These are phyloP conservation scores for Aethionema arabicum DNA, from an alignment of 345 rosid genomes.

Conservation along the genomic window DNA sequence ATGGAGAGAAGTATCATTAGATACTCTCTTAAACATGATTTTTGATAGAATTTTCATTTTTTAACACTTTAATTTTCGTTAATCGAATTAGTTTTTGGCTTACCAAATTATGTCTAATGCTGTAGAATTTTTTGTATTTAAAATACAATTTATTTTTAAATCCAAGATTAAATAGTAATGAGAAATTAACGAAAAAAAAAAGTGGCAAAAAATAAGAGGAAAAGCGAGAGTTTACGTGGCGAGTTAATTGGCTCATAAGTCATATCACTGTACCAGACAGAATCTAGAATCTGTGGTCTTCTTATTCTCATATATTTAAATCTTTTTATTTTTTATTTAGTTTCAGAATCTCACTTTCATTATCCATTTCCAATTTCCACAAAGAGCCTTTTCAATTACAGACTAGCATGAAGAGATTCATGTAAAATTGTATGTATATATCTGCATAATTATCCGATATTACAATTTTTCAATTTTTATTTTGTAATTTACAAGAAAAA, in stretches of 20 bases:
- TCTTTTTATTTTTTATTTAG: constrained; percentile 26
- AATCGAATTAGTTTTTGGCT: neutral
- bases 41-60: constrained; percentile 2
- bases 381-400: constrained; percentile 33
- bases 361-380: constrained; percentile 36
- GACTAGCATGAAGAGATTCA: constrained; percentile 28
- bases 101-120: too few relatives aligned
- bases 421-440: constrained; percentile 14
- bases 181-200: neutral
- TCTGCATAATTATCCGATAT: constrained; percentile 20
- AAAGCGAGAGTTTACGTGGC: constrained; percentile 40
- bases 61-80: constrained; percentile 4
- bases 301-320: constrained; percentile 28
- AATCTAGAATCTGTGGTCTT: constrained; percentile 35
- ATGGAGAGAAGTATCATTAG: constrained; percentile 17
- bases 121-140: too few relatives aligned
- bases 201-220: constrained; percentile 24
- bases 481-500: neutral
- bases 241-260: constrained; percentile 35
- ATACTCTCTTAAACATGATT: constrained; percentile 19
- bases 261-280: constrained; percentile 19
- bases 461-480: neutral
- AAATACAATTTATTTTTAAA: too few relatives aligned
- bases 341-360: constrained; percentile 27
- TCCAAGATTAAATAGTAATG: too few relatives aligned